A percentile compares a stretch with the other conserved stretches of the same genome.
Conservation (phyloP, 495 filamentous ascomycete species). For the Parathielavia hyrcaniae region DNA sequence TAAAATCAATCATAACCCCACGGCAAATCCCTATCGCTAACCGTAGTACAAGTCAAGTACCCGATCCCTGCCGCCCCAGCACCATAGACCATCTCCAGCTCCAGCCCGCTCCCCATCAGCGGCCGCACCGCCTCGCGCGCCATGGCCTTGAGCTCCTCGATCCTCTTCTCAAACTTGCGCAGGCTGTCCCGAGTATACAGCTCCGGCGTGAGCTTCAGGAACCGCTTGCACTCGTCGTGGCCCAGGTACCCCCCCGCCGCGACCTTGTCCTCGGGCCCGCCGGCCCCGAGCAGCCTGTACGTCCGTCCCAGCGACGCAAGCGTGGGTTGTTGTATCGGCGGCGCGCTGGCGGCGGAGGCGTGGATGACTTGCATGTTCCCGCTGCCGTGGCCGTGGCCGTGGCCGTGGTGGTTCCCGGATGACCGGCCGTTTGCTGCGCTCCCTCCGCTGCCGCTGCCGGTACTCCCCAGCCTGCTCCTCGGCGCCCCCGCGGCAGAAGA, state of each 20-base stretch:
- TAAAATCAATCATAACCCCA: constrained; percentile 51
- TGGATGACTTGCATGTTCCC: not conserved
- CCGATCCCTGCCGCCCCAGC: constrained; percentile 35
- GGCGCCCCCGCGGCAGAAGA: constrained; percentile 12
- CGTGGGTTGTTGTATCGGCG: constrained; percentile 25
- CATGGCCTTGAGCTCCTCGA: constrained; percentile 79
- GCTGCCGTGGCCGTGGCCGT: constrained; percentile 28
- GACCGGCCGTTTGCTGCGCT: constrained; percentile 20
- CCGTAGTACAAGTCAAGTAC: constrained; percentile 74
- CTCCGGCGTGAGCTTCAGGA: constrained; percentile 68
- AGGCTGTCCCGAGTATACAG: constrained; percentile 67
- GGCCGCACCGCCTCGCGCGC: constrained; percentile 79
- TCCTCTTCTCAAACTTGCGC: constrained; percentile 71
- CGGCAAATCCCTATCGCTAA: constrained; percentile 73
- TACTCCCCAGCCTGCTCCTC: constrained; percentile 1
- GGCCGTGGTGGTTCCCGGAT: constrained; percentile 19
- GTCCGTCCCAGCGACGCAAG: constrained; percentile 57
- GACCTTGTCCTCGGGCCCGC: constrained; percentile 19
- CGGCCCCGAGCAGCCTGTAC: constrained; percentile 55
- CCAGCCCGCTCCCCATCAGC: constrained; percentile 74
- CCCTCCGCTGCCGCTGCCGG: constrained; percentile 37
- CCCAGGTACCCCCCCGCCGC: constrained; percentile 56
- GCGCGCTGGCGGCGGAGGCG: too few species aligned
- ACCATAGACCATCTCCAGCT: constrained; percentile 53
- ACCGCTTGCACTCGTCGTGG: constrained; percentile 83